Evolutionary conservation across 805 yeast genomes (phyloP).

Genomic region (Starmerella davenportii): DNA sequence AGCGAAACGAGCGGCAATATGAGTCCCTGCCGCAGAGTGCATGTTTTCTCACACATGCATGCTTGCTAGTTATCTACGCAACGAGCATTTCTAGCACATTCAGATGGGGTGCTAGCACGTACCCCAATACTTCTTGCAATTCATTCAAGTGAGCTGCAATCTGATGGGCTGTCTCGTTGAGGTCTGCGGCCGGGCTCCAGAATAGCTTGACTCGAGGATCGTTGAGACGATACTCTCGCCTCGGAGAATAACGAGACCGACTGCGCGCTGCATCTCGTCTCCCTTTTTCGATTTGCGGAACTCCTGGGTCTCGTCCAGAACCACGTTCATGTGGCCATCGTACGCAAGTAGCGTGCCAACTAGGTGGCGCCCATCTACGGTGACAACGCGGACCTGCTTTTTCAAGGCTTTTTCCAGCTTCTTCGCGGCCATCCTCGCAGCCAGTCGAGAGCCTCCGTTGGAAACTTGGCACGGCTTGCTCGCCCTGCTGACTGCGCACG

Average conservation of each 20-base stretch:
- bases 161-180: background rate
- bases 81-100: no score
- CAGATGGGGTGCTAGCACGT: no score
- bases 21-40: no score
- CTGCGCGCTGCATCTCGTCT: constrained; percentile 42
- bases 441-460: no score
- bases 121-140: no score
- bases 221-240: constrained; percentile 74
- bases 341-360: constrained; percentile 72
- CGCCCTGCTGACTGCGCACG: background rate
- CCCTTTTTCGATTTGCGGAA: constrained; percentile 54
- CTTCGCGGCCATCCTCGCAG: background rate
- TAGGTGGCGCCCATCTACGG: constrained; percentile 61
- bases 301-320: constrained; percentile 70
- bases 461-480: background rate
- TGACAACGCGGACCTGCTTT: constrained; percentile 52
- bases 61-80: no score
- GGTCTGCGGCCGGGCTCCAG: constrained; percentile 8
- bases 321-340: constrained; percentile 74
- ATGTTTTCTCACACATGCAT: no score
- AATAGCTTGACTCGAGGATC: constrained; percentile 42
- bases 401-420: constrained; percentile 48
- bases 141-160: background rate
- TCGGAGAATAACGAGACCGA: constrained; percentile 69
- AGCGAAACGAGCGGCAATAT: no score